Evolutionary conservation across 169 alveolate species (phyloP).

Genomic region (Cryptosporidium ubiquitum): DNA sequence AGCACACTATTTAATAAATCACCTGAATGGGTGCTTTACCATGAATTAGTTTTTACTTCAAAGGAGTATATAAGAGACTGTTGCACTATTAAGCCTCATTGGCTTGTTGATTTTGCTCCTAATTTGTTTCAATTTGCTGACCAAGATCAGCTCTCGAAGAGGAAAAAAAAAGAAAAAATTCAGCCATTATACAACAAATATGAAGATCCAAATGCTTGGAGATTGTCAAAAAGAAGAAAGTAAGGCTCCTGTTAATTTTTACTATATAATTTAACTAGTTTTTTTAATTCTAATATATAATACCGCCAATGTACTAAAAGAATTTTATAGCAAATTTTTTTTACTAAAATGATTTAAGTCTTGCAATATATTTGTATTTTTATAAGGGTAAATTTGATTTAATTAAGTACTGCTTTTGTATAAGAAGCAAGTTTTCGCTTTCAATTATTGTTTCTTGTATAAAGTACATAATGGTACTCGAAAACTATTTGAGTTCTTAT

Average conservation of each 20-base stretch:
- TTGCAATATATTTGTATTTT: background rate
- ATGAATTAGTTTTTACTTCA: constrained; percentile 97
- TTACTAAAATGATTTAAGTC: background rate
- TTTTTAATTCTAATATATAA: background rate
- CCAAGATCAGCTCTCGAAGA: constrained; percentile 88
- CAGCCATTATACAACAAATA: constrained; percentile 94
- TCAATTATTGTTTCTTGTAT: background rate
- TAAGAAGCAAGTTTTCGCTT: background rate
- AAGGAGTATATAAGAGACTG: constrained; percentile 99
- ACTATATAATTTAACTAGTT: background rate
- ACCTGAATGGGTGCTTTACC: constrained; percentile 99
- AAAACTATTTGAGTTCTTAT: constrained; percentile 70
- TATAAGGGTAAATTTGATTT: background rate
- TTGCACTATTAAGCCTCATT: constrained; percentile 94
- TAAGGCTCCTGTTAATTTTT: constrained; percentile 59
- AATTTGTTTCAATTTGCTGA: constrained; percentile 93
- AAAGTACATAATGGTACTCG: background rate
- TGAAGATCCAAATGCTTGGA: constrained; percentile 98
- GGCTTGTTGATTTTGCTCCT: constrained; percentile 99
- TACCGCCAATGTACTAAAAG: constrained; percentile 14
- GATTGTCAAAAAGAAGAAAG: constrained; percentile 95
- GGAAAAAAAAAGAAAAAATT: constrained; percentile 93
- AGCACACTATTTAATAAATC: constrained; percentile 93
- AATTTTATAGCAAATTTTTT: background rate
- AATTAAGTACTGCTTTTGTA: background rate